Conservation (phyloP, 306 rosid species). For the Cicer yamashitae region DNA sequence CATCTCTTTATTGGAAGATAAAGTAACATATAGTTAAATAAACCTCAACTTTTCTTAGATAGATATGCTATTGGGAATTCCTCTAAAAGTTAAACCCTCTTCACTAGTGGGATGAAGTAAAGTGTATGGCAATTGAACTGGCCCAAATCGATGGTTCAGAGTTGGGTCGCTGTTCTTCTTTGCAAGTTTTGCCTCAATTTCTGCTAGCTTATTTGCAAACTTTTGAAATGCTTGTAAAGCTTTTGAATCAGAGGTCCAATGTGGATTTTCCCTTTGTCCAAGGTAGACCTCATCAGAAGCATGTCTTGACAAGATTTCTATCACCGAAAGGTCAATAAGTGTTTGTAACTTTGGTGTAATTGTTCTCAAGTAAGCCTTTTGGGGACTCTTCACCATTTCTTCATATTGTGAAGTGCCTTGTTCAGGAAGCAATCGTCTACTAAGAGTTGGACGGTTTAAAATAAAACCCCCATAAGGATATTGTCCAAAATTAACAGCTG, state of each 20-base stretch:
- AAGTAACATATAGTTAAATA: constrained; percentile 2
- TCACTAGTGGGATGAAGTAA: constrained; percentile 48
- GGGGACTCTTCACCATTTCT: constrained; percentile 60
- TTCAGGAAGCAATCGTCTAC: constrained; percentile 64
- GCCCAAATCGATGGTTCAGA: constrained; percentile 36
- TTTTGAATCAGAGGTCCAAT: constrained; percentile 69
- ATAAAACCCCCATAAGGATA: constrained; percentile 75
- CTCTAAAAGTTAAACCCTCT: constrained; percentile 48
- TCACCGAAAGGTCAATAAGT: constrained; percentile 64
- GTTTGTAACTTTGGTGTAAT: constrained; percentile 58
- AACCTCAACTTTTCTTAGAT: constrained; percentile 36
- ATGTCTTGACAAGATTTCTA: constrained; percentile 77
- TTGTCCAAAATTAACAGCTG: constrained; percentile 83
- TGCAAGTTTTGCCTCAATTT: constrained; percentile 34
- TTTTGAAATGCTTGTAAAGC: constrained; percentile 57
- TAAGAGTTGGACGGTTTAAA: constrained; percentile 65
- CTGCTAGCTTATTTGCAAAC: constrained; percentile 60
- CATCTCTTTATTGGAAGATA: constrained; percentile 43
- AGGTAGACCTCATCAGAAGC: constrained; percentile 81
- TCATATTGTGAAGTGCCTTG: constrained; percentile 55
- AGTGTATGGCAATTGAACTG: constrained; percentile 53
- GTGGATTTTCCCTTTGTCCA: constrained; percentile 62
- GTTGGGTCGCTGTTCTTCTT: constrained; percentile 40
- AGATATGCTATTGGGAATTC: constrained; percentile 56
- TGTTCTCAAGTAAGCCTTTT: constrained; percentile 69